Base-by-base conservation (phyloP, 176 grass and related monocot genomes). In the Zoysia pacifica region DNA sequence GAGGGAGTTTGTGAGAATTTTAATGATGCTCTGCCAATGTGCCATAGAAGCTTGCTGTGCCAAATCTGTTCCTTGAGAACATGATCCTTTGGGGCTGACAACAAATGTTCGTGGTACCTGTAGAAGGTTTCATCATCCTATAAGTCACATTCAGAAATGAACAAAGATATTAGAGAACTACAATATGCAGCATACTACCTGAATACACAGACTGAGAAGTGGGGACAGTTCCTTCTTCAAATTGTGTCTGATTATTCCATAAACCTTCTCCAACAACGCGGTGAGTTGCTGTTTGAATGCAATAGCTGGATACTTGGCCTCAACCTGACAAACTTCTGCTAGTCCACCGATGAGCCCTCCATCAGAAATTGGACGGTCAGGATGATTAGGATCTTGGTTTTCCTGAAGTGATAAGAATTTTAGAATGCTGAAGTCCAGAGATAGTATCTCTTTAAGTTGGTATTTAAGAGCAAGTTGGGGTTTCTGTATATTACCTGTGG, bases 291-390 rank as follows among this genome's bases (percentile, higher is more conserved):
- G 88, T 61, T 90, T 93, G 82, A 93, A 93, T 40, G 89, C 69
- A 78, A 90, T 65, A 66, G 91, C 85, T 56, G 91, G 91, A 39
- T 93, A 93, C 48, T 90, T 93, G 20, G 91, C 91, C 82, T 93
- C 91, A 80, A 93, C 82, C 78, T 90, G 82, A 48, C 48, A 81
- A 70, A 86, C 60, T 47, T 90, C 85, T 49, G 78, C 70, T 67
- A 85, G 64, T 5, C 73, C 91, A 76, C 50, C 18, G 14, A 72
- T 72, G 67, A 93, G 69, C 43, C 53, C 68, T 58, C 87, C 90
- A n/a, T 89, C 78, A 7, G 84, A 28, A 81, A 48, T 45, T 68
- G 84, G 47, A 77, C 48, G 52, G 47, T 89, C 84, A 40, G 78
- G 35, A 40, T 67, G 83, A 64, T 60, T 69, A 77, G 80, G 67